These are phyloP conservation scores for Trichophyton simii DNA, from an alignment of 2,329 filamentous ascomycete genomes.

Conservation along the genomic window DNA sequence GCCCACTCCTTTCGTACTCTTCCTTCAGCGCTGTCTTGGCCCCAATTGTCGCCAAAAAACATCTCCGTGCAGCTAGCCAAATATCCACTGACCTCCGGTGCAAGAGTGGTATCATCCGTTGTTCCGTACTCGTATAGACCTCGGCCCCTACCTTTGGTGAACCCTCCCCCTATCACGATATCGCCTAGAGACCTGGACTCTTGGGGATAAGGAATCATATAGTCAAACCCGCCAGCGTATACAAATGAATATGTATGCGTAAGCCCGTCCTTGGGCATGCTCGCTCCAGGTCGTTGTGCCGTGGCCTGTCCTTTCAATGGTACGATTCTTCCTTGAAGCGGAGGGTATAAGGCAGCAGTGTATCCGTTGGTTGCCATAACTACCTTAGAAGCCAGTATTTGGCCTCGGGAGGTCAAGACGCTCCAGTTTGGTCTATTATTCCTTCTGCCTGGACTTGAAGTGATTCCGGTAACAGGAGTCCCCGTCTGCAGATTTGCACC, in stretches of 20 bases:
- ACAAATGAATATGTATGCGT: constrained; percentile 14
- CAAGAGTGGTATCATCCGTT: constrained; percentile 13
- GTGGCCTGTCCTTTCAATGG: constrained; percentile 42
- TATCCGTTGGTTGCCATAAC: constrained; percentile 45
- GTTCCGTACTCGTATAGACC: constrained; percentile 17
- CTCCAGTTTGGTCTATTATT: constrained; percentile 3
- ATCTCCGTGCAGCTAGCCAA: constrained; percentile 17
- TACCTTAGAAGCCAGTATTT: constrained; percentile 32
- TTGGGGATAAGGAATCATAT: constrained; percentile 23
- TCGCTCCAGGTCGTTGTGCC: constrained; percentile 21
- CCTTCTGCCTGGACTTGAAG: constrained; percentile 4
- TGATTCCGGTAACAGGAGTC: constrained; percentile 19
- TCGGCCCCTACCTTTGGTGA: constrained; percentile 12
- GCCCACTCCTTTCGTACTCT: constrained; percentile 39
- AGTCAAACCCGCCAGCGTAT: constrained; percentile 26
- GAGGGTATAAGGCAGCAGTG: constrained; percentile 34
- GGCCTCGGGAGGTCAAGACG: constrained; percentile 35
- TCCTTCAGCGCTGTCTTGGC: constrained; percentile 29
- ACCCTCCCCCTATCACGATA: constrained; percentile 17
- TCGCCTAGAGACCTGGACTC: constrained; percentile 10
- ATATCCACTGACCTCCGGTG: constrained; percentile 16
- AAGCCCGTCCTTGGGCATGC: constrained; percentile 10
- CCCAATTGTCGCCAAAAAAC: constrained; percentile 34
- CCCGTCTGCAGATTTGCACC: constrained; percentile 23
- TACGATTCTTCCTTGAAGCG: constrained; percentile 37